Conservation (phyloP, 2,329 filamentous ascomycete genomes). For the Alternaria sp. region DNA sequence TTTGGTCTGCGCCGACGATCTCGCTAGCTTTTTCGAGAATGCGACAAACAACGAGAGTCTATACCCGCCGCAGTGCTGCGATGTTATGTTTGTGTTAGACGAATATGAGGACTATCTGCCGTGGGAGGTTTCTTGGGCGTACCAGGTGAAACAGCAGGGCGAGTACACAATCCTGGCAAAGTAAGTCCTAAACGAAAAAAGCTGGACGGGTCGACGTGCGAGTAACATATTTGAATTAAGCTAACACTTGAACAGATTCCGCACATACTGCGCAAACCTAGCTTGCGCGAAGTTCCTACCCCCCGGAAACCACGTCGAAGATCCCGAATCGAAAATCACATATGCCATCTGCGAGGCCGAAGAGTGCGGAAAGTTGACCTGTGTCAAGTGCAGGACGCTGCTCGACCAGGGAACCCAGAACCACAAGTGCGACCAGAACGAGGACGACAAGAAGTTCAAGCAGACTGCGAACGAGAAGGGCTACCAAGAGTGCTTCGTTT, state of each 20-base stretch:
- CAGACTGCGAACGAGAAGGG: slow-evolving; percentile 30
- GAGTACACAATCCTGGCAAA: slow-evolving; percentile 38
- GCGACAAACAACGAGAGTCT: slow-evolving; percentile 35
- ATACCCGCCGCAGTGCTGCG: slow-evolving; percentile 41
- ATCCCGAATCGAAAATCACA: slow-evolving; percentile 14
- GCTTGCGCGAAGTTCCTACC: slow-evolving; percentile 32
- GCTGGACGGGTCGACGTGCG: not conserved
- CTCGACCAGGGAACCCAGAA: slow-evolving; percentile 9
- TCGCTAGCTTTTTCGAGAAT: slow-evolving; percentile 30
- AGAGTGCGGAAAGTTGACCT: slow-evolving; percentile 30
- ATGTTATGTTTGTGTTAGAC: slow-evolving; percentile 27
- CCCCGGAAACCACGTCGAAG: slow-evolving; percentile 23
- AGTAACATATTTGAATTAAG: not conserved
- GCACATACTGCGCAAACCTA: slow-evolving; percentile 34
- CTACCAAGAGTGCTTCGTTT: slow-evolving; percentile 38
- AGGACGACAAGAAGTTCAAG: slow-evolving; percentile 35
- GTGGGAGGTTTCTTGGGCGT: slow-evolving; percentile 27
- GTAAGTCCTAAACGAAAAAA: slow-evolving; percentile 21
- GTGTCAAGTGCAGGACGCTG: slow-evolving; percentile 31
- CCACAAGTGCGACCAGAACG: slow-evolving; percentile 31
- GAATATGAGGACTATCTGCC: slow-evolving; percentile 30
- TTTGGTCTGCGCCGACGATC: slow-evolving; percentile 32
- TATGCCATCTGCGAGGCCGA: slow-evolving; percentile 33
- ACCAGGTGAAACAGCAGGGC: slow-evolving; percentile 31
- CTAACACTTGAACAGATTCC: slow-evolving; percentile 23